Base-by-base conservation (phyloP, 208 protist species). In the Trypanosoma conorhini region DNA sequence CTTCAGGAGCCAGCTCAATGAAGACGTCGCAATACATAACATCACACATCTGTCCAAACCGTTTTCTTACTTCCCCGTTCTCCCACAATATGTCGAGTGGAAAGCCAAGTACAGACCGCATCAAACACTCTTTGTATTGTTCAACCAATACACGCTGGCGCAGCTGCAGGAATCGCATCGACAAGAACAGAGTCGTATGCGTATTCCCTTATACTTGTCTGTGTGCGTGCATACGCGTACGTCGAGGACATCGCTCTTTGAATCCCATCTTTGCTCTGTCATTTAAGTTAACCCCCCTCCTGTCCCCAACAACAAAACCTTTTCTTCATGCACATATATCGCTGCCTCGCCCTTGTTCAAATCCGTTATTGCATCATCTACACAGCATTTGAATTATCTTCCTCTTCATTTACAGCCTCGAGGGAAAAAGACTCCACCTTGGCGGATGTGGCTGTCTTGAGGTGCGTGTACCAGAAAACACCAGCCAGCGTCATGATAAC, bases 381-480 rank as follows among this genome's bases (percentile, higher is more conserved):
- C 7, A 62, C 72, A 62, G 7, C 38, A 55, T n/a, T 21, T 35
- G 64, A 24, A 42, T 57, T 26, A 24, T 81, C 63, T 24, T 72
- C 51, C 33, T 46, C 64, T 17, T 72, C 66, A 68, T 82, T 62
- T 9, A 48, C 12, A 35, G 52, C 62, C 56, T 81, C 13, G 1
- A 42, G 0, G 12, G 44, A 44, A 17, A 42, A 35, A 19, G 26
- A 24, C n/a, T 70, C 65, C 31, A 70, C 77, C 8, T 44, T 54
- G 38, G 60, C 71, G 21, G 17, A 30, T 40, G 13, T 42, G 0
- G 67, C 21, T 44, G 58, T 65, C 67, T 83, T 87, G 22, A 90
- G 72, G 69, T 93, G 77, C n/a, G 87, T 96, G 77, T 95, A 95
- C 79, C 80, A 93, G 52, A 93, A 85, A 10, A 96, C 77, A 7